Percentiles rank a stretch among this genome's conserved stretches.
Conservation (phyloP, 352 stramenopile species). For the Globisporangium parvum region DNA sequence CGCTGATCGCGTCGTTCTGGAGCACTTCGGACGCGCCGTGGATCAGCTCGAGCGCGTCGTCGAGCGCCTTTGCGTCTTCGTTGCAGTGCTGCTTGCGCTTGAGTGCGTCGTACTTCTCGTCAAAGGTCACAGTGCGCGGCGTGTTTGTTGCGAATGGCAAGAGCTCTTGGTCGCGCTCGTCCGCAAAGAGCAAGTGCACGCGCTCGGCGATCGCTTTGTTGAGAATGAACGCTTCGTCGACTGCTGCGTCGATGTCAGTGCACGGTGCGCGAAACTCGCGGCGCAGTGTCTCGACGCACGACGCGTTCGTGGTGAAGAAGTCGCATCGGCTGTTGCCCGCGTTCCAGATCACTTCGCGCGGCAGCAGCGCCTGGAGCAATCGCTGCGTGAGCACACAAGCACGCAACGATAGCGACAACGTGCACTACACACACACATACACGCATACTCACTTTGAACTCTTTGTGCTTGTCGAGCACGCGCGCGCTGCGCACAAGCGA, state of each 20-base stretch:
- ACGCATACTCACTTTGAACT: slow-evolving; percentile 73
- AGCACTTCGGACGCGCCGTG: slow-evolving; percentile 41
- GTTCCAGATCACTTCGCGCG: slow-evolving; percentile 53
- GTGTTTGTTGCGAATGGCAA: slow-evolving; percentile 25
- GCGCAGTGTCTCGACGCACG: slow-evolving; percentile 47
- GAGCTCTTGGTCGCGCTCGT: slow-evolving; percentile 37
- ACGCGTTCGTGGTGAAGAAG: slow-evolving; percentile 51
- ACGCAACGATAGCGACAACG: background rate
- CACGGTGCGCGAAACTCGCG: slow-evolving; percentile 32
- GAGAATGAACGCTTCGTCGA: slow-evolving; percentile 62
- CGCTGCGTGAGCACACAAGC: background rate
- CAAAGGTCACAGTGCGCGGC: slow-evolving; percentile 25
- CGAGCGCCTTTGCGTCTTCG: slow-evolving; percentile 26
- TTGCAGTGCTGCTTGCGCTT: slow-evolving; percentile 18
- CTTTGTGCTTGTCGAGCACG: slow-evolving; percentile 46
- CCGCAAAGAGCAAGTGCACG: slow-evolving; percentile 52
- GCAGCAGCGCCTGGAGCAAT: slow-evolving; percentile 42
- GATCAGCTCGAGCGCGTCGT: slow-evolving; percentile 50
- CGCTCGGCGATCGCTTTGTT: slow-evolving; percentile 61
- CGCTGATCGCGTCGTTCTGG: slow-evolving; percentile 29
- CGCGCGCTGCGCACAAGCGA: slow-evolving; percentile 60
- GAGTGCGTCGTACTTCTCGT: slow-evolving; percentile 47
- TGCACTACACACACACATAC: slow-evolving; percentile 5
- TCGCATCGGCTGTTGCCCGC: slow-evolving; percentile 42
- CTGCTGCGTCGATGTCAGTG: slow-evolving; percentile 24